Percentiles rank a stretch among this genome's conserved stretches.
Evolutionary conservation across 768 basidiomycete species (phyloP).

Genomic region (Suillus luteus): DNA sequence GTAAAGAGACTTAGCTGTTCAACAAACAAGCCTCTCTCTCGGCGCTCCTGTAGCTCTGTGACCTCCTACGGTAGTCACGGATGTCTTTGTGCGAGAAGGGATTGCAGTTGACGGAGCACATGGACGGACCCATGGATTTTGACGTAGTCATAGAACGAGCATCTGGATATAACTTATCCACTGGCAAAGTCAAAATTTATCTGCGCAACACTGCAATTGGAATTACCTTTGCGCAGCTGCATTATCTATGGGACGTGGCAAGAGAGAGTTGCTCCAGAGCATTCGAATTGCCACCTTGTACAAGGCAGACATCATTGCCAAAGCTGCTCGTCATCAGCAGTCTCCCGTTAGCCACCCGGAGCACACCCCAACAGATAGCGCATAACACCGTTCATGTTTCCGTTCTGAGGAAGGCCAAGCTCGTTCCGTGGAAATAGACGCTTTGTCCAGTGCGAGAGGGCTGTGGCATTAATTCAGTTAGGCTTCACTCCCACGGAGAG

Average conservation of each 20-base stretch:
- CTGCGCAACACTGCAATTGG: background rate
- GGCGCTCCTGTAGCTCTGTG: background rate
- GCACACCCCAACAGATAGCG: background rate
- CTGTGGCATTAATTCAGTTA: background rate
- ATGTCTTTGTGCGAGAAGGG: background rate
- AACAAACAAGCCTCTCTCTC: background rate
- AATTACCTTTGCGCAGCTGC: background rate
- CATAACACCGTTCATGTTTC: background rate
- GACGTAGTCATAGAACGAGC: background rate
- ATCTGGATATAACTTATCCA: background rate
- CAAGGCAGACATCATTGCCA: background rate
- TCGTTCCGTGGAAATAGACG: too few relatives aligned
- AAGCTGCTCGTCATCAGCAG: background rate
- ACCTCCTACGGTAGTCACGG: background rate
- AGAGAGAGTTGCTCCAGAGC: background rate
- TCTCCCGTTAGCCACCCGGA: background rate
- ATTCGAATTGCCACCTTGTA: background rate
- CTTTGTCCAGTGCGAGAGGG: too few relatives aligned
- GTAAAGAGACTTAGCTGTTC: background rate
- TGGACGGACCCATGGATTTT: background rate
- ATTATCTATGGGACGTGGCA: constrained; percentile 5
- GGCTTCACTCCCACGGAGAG: background rate
- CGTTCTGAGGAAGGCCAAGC: background rate
- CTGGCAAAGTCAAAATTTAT: background rate
- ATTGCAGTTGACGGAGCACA: background rate